A percentile compares a stretch with the other conserved stretches of the same genome.
phyloP scores from a whole-genome alignment of 1,139 yeast genomes.

The Pneumocystis jirovecii region DNA sequence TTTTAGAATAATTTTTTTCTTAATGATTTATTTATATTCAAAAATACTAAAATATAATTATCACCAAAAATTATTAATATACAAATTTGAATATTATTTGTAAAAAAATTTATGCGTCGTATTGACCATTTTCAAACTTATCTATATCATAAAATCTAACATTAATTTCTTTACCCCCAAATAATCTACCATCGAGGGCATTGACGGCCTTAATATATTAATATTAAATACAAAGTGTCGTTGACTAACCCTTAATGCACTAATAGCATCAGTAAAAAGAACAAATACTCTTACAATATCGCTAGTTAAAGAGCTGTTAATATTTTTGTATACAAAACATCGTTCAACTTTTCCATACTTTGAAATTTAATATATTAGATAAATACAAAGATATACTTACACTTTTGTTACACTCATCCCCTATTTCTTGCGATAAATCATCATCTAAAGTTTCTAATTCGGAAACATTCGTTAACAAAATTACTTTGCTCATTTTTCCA shows the following conservation, averaged over 20 bases:
- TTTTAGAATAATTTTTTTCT: neutral
- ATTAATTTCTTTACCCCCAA: constrained; percentile 9
- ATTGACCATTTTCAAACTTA: neutral
- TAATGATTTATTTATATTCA: neutral
- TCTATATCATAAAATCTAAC: constrained; percentile 4
- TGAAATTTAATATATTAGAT: neutral
- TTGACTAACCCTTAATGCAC: constrained; percentile 12
- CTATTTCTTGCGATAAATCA: constrained; percentile 13
- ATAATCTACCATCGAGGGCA: constrained; percentile 13
- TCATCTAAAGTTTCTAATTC: constrained; percentile 11
- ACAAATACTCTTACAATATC: constrained; percentile 10
- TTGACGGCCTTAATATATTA: constrained; percentile 12
- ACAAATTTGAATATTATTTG: neutral
- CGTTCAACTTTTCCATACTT: constrained; percentile 15
- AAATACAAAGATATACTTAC: neutral
- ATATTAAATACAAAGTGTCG: neutral
- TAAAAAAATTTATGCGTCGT: neutral
- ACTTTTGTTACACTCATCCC: constrained; percentile 13
- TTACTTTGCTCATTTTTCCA: constrained; percentile 13
- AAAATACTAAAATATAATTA: neutral
- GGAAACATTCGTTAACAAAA: constrained; percentile 8
- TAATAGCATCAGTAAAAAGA: constrained; percentile 12
- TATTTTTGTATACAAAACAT: constrained; percentile 3
- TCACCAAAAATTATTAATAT: neutral
- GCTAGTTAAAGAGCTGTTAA: constrained; percentile 8